Evolutionary conservation across 176 grass and related monocot species (phyloP).

Genomic region (Poa pratensis): DNA sequence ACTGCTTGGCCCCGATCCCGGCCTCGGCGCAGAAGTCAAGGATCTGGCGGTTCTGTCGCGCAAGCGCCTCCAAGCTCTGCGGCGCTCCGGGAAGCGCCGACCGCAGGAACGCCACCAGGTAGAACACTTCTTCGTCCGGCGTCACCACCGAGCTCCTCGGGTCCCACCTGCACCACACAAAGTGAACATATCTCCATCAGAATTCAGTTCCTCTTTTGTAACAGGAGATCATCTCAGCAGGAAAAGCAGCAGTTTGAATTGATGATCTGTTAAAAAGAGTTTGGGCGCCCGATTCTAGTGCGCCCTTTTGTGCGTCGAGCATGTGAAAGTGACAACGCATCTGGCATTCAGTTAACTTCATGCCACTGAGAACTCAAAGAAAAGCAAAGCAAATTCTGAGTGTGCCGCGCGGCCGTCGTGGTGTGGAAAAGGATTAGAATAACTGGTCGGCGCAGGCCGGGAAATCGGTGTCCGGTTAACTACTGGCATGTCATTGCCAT

Average conservation of each 20-base stretch:
- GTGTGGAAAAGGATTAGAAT: constrained; percentile 36
- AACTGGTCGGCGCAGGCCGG: constrained; percentile 30
- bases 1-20: constrained; percentile 79
- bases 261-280: not conserved
- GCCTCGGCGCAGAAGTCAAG: constrained; percentile 66
- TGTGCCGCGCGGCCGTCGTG: not conserved
- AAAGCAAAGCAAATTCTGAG: constrained; percentile 4
- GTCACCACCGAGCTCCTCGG: constrained; percentile 78
- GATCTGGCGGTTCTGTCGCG: constrained; percentile 72
- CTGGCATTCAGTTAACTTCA: constrained; percentile 15
- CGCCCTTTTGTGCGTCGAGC: constrained; percentile 2
- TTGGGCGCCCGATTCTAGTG: constrained; percentile 28
- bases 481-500: not conserved
- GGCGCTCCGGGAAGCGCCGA: constrained; percentile 64
- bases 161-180: constrained; percentile 66
- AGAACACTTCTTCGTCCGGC: constrained; percentile 94
- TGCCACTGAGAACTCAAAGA: not conserved
- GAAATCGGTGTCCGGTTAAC: not conserved
- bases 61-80: constrained; percentile 61
- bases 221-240: not conserved
- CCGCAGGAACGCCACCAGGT: constrained; percentile 88
- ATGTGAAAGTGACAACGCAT: constrained; percentile 36
- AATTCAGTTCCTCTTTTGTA: not conserved
- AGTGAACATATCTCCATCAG: not conserved
- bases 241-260: not conserved